Evolutionary conservation across 176 grass and related monocot genomes (phyloP), one percentile per base, ranked within the genome.

Genomic region (Metroxylon sagu): DNA sequence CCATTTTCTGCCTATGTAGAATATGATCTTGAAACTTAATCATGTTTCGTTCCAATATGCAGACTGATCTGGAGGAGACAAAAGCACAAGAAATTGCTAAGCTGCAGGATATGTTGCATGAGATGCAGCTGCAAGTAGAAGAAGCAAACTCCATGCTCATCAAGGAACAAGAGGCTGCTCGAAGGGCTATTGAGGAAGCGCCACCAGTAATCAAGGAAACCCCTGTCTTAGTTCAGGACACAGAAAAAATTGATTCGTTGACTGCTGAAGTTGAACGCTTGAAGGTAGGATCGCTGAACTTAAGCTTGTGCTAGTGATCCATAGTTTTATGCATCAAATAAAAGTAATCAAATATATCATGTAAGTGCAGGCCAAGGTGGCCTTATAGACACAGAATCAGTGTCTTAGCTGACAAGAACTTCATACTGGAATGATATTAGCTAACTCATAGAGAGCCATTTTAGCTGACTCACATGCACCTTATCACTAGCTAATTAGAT

Each of bases 161-260:
- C 56, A 85, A 77, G 84, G 94, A 98, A 83, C 88, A 81, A 76
- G 94, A 98, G 75, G 82, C 82, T 67, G 94, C 85, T 75, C 85
- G 71, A 83, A 92, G 85, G 79, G 88, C 85, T 80, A 93, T 98
- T 79, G 88, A 89, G 82, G 94, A 98, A 80, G 76, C 88, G 78
- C 88, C 88, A 74, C 88, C 88, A 68, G 79, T 98, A 65, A 85
- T 98, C 53, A 92, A 93, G 74, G 94, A 93, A 64, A 85, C 94
- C 63, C 82, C 85, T 60, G 76, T 98, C 50, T 60, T 88, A 58
- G 82, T 98, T 6, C 81, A 93, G 79, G 88, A 98, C 63, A 93
- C 82, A 4, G 79, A 84, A 71, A 93, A 89, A 48, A 77, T 98
- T 67, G 83, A 93, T 59, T 88, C 79, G 26, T 57, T 98, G 68